A percentile compares a stretch with the other conserved stretches of the same genome.
phyloP scores from a whole-genome alignment of 108 stramenopile genomes.

The Skeletonema grethae region DNA sequence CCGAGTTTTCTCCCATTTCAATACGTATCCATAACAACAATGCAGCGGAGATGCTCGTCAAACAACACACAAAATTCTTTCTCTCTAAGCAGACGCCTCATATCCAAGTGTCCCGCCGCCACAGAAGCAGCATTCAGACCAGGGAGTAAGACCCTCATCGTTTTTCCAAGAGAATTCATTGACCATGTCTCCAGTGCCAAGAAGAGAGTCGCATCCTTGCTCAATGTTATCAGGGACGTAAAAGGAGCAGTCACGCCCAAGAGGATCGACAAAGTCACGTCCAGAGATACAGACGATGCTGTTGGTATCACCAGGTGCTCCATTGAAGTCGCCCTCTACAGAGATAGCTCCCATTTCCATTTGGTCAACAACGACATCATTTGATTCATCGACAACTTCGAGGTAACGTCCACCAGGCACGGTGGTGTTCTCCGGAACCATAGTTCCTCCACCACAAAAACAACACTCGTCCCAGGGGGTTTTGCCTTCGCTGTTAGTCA shows the following conservation, averaged over 20 bases:
- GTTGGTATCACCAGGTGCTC: neutral
- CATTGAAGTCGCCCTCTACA: neutral
- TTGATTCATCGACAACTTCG: slow-evolving; percentile 4
- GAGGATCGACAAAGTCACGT: neutral
- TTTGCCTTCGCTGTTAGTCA: neutral
- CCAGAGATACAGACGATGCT: neutral
- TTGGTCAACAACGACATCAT: slow-evolving; percentile 1
- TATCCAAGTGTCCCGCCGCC: neutral
- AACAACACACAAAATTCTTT: neutral
- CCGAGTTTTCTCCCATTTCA: neutral
- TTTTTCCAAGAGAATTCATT: neutral
- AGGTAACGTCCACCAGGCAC: neutral
- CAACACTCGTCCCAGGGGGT: neutral
- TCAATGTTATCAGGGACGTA: neutral
- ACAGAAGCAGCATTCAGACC: neutral
- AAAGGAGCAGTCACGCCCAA: neutral
- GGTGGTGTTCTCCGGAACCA: neutral
- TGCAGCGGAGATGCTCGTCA: neutral
- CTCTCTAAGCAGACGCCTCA: neutral
- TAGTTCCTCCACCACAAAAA: neutral
- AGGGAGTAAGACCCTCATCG: neutral
- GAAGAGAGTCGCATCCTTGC: neutral
- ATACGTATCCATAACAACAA: neutral
- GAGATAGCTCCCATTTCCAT: neutral
- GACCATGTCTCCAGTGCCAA: neutral